Evolutionary conservation across 495 filamentous ascomycete species (phyloP).

Genomic region (Chlorociboria aeruginascens): DNA sequence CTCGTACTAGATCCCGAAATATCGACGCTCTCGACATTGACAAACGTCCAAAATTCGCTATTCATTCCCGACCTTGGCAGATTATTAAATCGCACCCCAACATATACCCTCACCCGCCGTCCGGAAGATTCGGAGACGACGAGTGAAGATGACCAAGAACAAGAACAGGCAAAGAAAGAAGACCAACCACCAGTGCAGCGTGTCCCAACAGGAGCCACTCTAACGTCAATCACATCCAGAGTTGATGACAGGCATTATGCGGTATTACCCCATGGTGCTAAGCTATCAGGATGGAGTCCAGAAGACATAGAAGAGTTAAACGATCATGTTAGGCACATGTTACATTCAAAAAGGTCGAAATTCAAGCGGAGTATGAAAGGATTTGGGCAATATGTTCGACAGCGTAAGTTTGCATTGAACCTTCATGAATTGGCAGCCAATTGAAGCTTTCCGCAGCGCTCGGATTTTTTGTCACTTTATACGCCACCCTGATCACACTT

Average conservation of each 20-base stretch:
- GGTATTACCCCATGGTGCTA: slow-evolving; percentile 50
- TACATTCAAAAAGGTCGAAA: slow-evolving; percentile 63
- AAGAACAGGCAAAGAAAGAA: slow-evolving; percentile 7
- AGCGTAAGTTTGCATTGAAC: slow-evolving; percentile 26
- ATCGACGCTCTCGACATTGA: slow-evolving; percentile 58
- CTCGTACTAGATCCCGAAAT: slow-evolving; percentile 54
- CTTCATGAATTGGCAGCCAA: background rate
- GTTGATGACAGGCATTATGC: slow-evolving; percentile 39
- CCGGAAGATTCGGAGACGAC: slow-evolving; percentile 13
- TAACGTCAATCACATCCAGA: slow-evolving; percentile 31
- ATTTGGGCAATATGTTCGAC: slow-evolving; percentile 60
- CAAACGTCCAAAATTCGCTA: slow-evolving; percentile 69
- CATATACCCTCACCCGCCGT: slow-evolving; percentile 53
- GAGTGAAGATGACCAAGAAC: slow-evolving; percentile 15
- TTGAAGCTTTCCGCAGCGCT: slow-evolving; percentile 32
- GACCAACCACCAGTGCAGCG: background rate
- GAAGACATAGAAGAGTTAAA: slow-evolving; percentile 62
- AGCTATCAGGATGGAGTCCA: slow-evolving; percentile 54
- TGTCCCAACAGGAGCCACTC: too few relatives aligned
- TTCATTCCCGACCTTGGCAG: slow-evolving; percentile 60
- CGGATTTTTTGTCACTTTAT: slow-evolving; percentile 65
- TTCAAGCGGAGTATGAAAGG: slow-evolving; percentile 66
- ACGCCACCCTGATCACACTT: slow-evolving; percentile 67
- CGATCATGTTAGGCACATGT: slow-evolving; percentile 70
- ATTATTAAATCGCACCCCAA: slow-evolving; percentile 57